Conservation (phyloP, 108 stramenopile species). For the Cyclotella baltica region DNA sequence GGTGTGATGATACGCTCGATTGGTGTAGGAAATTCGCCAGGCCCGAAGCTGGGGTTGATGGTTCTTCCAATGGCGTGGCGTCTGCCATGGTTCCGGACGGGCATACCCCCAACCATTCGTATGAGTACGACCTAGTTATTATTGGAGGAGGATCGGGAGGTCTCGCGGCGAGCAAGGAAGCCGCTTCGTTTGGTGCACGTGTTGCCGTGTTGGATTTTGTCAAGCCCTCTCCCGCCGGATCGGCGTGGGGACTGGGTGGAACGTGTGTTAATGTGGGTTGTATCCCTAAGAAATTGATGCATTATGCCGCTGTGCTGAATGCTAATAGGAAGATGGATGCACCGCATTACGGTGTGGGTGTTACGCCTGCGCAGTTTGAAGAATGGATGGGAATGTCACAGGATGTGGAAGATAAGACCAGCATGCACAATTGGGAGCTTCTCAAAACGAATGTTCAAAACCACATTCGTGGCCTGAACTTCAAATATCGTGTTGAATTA, state of each 20-base stretch:
- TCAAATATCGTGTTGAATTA: slow-evolving; percentile 95
- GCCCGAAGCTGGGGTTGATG: background rate
- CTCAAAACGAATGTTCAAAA: slow-evolving; percentile 89
- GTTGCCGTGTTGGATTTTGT: slow-evolving; percentile 97
- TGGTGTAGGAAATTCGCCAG: slow-evolving; percentile 73
- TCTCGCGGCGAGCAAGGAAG: slow-evolving; percentile 93
- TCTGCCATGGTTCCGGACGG: slow-evolving; percentile 63
- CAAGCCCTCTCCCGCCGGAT: slow-evolving; percentile 94
- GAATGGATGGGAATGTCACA: slow-evolving; percentile 43
- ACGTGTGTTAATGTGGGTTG: slow-evolving; percentile 98
- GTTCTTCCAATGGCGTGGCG: background rate
- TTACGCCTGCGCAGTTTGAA: slow-evolving; percentile 22
- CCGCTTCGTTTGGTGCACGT: slow-evolving; percentile 89
- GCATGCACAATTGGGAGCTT: slow-evolving; percentile 71
- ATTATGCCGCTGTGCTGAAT: slow-evolving; percentile 82
- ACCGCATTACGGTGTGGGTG: slow-evolving; percentile 77
- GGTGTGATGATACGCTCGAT: slow-evolving; percentile 79
- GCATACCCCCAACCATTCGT: slow-evolving; percentile 65
- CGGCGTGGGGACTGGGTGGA: slow-evolving; percentile 97
- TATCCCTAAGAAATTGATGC: slow-evolving; percentile 99
- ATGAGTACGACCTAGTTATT: slow-evolving; percentile 97
- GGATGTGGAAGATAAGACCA: slow-evolving; percentile 23
- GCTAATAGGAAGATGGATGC: slow-evolving; percentile 66
- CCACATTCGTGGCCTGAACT: slow-evolving; percentile 96
- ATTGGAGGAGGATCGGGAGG: slow-evolving; percentile 99